These are phyloP conservation scores for Rhodomyrtus tomentosa DNA, from an alignment of 345 rosid genomes.

Conservation along the genomic window DNA sequence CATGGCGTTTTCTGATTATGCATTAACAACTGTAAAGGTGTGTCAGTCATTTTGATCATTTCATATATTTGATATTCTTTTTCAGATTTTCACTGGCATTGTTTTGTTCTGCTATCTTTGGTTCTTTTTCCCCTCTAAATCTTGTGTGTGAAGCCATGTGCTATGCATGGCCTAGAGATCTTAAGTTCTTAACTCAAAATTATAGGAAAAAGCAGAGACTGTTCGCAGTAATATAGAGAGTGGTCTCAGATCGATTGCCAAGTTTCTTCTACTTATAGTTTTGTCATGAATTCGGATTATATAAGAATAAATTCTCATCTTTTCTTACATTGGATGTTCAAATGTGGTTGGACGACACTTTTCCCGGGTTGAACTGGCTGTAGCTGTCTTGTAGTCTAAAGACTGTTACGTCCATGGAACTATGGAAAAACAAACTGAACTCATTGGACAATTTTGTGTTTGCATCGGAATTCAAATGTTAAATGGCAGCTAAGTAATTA, in stretches of 20 bases:
- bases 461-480: neutral
- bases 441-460: neutral
- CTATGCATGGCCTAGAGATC: neutral
- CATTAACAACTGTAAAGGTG: conserved; percentile 42
- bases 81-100: neutral
- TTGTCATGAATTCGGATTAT: neutral
- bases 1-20: neutral
- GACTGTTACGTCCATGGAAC: neutral
- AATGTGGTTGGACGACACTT: neutral
- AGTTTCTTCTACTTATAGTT: neutral
- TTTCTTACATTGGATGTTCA: neutral
- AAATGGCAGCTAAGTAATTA: neutral
- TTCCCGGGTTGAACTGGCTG: neutral
- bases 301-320: neutral
- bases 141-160: neutral
- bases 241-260: neutral
- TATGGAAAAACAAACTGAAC: neutral
- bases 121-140: conserved; percentile 7
- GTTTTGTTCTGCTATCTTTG: conserved; percentile 6
- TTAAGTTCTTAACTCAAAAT: neutral
- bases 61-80: neutral
- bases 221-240: neutral
- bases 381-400: neutral
- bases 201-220: neutral
- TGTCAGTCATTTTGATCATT: neutral